Evolutionary conservation across 768 basidiomycete species (phyloP).

Genomic region (Suillus ampliporus): DNA sequence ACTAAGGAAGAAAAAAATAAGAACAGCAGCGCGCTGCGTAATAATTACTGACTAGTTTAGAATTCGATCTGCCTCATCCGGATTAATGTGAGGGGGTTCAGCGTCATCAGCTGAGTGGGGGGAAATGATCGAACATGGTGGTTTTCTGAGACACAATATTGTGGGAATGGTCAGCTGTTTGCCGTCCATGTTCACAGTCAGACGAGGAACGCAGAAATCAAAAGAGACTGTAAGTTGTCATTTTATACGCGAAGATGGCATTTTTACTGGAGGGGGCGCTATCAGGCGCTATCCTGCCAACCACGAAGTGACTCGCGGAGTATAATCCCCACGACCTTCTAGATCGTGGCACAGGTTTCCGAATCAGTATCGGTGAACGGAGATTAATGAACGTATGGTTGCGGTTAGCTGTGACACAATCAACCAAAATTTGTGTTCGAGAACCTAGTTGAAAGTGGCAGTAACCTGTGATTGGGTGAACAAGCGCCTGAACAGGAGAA

Average conservation of each 20-base stretch:
- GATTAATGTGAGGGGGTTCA: background rate
- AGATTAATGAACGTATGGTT: background rate
- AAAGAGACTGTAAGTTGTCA: background rate
- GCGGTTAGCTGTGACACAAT: background rate
- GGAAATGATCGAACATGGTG: background rate
- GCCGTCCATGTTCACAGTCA: background rate
- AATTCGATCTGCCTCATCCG: background rate
- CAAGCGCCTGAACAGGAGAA: background rate
- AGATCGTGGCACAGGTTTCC: background rate
- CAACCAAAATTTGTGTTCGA: background rate
- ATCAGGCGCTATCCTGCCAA: background rate
- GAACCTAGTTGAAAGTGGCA: background rate
- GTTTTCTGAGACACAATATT: background rate
- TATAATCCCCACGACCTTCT: background rate
- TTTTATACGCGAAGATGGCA: constrained; percentile 2
- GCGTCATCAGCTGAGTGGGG: background rate
- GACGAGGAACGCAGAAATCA: background rate
- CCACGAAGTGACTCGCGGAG: background rate
- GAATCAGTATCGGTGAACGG: background rate
- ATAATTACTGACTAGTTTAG: background rate
- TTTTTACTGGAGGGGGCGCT: background rate
- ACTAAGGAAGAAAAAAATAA: background rate
- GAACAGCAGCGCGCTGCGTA: background rate
- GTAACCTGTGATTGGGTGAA: background rate
- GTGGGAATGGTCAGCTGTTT: background rate